These are phyloP conservation scores for Fusarium tjaetaba DNA, from an alignment of 2,329 filamentous ascomycete genomes.

Conservation along the genomic window DNA sequence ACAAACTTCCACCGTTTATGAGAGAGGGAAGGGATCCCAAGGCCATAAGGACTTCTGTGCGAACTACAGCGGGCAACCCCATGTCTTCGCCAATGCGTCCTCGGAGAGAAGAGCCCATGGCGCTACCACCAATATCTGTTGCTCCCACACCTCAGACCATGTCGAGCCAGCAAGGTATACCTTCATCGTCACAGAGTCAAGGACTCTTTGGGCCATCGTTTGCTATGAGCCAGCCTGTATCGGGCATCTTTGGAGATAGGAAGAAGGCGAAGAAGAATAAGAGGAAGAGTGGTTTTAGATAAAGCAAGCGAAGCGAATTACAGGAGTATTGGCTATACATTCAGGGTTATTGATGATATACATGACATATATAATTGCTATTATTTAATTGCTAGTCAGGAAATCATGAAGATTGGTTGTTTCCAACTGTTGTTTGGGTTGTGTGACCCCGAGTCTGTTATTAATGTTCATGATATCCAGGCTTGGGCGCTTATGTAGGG, in stretches of 20 bases:
- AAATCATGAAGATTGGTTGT: not conserved
- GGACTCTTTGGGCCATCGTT: conserved; percentile 43
- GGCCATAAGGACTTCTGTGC: not conserved
- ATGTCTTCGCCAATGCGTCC: conserved; percentile 25
- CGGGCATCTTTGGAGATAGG: conserved; percentile 59
- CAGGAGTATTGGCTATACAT: not conserved
- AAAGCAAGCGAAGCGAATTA: conserved; percentile 4
- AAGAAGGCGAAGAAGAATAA: conserved; percentile 56
- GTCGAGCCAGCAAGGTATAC: conserved; percentile 50
- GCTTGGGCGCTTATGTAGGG: conserved; percentile 6
- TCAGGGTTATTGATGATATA: not conserved
- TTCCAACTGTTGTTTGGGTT: not conserved
- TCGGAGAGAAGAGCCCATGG: conserved; percentile 18
- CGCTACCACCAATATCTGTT: conserved; percentile 25
- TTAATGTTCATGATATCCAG: conserved; percentile 19
- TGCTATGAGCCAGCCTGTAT: conserved; percentile 58
- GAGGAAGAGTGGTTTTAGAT: conserved; percentile 55
- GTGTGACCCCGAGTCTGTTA: not conserved
- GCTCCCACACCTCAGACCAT: conserved; percentile 44
- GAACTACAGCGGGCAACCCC: not conserved
- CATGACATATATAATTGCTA: not conserved
- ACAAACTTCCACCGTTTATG: conserved; percentile 44
- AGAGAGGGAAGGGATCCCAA: conserved; percentile 39
- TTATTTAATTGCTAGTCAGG: not conserved
- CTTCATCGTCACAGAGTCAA: conserved; percentile 50